Base-by-base conservation (phyloP, 225 moss, liverwort and hornwort species). In the Neckera pumila region DNA sequence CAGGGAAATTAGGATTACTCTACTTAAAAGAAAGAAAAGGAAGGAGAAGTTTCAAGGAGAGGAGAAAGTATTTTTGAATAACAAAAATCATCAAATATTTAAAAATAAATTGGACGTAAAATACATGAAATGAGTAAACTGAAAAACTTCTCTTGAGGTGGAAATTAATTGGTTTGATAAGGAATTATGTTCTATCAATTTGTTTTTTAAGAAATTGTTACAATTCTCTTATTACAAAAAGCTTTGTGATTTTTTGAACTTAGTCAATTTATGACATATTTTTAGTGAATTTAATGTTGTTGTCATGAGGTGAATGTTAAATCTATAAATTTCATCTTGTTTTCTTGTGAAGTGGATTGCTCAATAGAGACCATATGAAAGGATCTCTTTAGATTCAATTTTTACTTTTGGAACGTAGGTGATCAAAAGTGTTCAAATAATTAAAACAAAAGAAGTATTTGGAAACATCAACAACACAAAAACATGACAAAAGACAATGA, bases 101-200 rank as follows among this genome's bases (percentile, higher is more conserved):
- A 10, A 1, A 22, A 34, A 9, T 34, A 9, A 76, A 12, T 60
- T 85, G 9, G 14, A 17, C 33, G 2, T 21, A 13, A 20, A 45
- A 45, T 45, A 16, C 0, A 5, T 28, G 17, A 73, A 30, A 6
- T 43, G 6, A 47, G 1, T 47, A 30, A 17, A 2, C 12, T 84
- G 15, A 58, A 25, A 23, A 0, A 16, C 27, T 18, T 47, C 2
- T 28, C 2, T 0, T 2, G 0, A 47, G 1, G 7, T 20, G 14
- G 2, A 49, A 62, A 13, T 31, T 14, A 19, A 40, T 40, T 38
- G 11, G 4, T 21, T 54, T 28, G 3, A 21, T 14, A 10, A 6
- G 9, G 14, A 54, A 83, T 20, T 12, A 10, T 13, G 1, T 22
- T 20, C 12, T 40, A 30, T 58, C 8, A 17, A 25, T 16, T 72